Base-by-base conservation (phyloP, 768 basidiomycete genomes). In the Kwoniella sp. region DNA sequence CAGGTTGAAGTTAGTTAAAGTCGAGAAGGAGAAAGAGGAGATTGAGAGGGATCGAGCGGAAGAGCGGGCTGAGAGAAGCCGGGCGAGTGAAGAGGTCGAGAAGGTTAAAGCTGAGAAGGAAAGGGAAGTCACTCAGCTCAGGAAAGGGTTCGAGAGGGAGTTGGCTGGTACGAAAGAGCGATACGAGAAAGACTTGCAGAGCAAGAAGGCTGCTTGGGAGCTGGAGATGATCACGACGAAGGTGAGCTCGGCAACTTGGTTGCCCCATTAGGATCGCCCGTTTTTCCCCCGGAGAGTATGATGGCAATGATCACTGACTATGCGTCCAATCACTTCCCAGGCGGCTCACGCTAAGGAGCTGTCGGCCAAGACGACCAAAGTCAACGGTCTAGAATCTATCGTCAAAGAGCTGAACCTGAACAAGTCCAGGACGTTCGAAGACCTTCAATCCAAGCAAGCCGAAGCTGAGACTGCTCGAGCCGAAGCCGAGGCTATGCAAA, bases 1-100 rank as follows among this genome's bases (percentile, higher is more conserved):
- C n/a, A 83, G 96, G 59, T 88, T 92, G 81, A 99, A 97, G 79
- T 82, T 95, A n/a, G 91, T 97, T 27, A 97, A 92, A 76, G 88
- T 92, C 5, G 95, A 98, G 80, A 93, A 92, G 82, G 92, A 95
- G 24, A 86, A 86, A 70, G 93, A 97, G 37, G 92, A 95, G 63
- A 83, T 85, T 0, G 63, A 85, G 54, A 87, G 85, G 73, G 90
- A 91, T 68, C 73, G 86, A 84, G 68, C 86, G 79, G 77, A 87
- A 85, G 62, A 85, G 77, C 59, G 81, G 76, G 54, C 84, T 62
- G 79, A 81, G 56, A 84, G 80, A 64, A 81, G 81, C 2, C 78
- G 80, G 17, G 77, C 91, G 52, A 85, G 85, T 68, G 84, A 83
- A 22, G 90, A 92, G 69, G 74, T 92, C 29, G 87, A 90, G 58